Percentiles rank a stretch among this genome's conserved stretches.
These are phyloP conservation scores for Astrothelium subdiscretum DNA, from an alignment of 495 filamentous ascomycete genomes.

Conservation along the genomic window DNA sequence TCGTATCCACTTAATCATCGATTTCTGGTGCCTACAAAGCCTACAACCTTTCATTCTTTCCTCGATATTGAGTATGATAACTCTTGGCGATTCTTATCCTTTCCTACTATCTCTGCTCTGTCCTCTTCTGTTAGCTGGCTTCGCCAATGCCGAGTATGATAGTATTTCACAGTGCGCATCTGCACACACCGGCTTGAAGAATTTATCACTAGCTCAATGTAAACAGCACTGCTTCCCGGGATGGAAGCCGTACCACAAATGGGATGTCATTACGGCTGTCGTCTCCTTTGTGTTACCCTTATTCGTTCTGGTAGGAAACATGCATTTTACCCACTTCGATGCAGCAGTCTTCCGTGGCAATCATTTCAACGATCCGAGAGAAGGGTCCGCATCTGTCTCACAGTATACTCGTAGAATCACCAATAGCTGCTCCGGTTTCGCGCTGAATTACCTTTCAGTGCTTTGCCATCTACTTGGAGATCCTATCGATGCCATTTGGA, in stretches of 20 bases:
- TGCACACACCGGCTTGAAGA: background rate
- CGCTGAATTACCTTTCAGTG: conserved; percentile 9
- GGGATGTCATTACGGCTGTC: conserved; percentile 9
- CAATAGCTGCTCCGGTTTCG: background rate
- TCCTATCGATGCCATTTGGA: conserved; percentile 13
- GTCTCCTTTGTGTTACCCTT: conserved; percentile 8
- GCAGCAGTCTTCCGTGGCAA: background rate
- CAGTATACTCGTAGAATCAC: background rate
- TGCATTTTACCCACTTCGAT: conserved; percentile 11
- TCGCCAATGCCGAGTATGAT: background rate
- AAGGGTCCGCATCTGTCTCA: background rate
- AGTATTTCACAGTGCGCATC: background rate
- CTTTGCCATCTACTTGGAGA: conserved; percentile 8
- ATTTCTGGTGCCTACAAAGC: background rate
- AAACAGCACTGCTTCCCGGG: conserved; percentile 5
- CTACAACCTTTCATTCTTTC: background rate
- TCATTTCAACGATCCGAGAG: background rate
- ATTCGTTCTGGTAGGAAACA: conserved; percentile 11
- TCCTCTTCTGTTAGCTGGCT: background rate
- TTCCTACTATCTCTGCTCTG: background rate
- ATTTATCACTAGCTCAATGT: conserved; percentile 8
- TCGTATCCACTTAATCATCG: background rate
- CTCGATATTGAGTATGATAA: background rate
- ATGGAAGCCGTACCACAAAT: conserved; percentile 8
- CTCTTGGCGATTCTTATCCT: background rate